Evolutionary conservation across 345 rosid genomes (phyloP).

Genomic region (Sisymbrium irio): DNA sequence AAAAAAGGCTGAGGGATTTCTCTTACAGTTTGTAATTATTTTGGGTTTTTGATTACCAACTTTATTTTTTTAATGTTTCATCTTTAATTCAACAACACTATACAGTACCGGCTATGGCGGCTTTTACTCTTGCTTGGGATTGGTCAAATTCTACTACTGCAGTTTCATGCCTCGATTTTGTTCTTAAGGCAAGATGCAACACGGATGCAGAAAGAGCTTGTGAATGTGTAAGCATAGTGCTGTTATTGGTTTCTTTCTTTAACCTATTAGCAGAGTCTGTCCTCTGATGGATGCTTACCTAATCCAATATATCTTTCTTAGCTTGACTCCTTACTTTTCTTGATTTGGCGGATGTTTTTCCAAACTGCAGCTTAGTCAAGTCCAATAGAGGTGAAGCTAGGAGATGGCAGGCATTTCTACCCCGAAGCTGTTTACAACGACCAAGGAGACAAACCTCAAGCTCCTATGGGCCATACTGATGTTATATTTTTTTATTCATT

Average conservation of each 20-base stretch:
- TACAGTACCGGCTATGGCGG: slow-evolving; percentile 43
- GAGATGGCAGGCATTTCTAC: slow-evolving; percentile 64
- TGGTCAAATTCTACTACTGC: slow-evolving; percentile 40
- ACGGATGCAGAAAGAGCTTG: slow-evolving; percentile 63
- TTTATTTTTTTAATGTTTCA: background rate
- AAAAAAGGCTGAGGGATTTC: background rate
- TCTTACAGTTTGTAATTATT: slow-evolving; percentile 23
- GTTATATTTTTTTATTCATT: no score
- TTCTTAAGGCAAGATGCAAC: slow-evolving; percentile 65
- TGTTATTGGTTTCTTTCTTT: background rate
- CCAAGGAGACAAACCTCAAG: slow-evolving; percentile 53
- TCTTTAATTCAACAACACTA: background rate
- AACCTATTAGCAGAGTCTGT: background rate
- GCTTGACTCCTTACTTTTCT: background rate
- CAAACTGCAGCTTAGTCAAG: slow-evolving; percentile 50
- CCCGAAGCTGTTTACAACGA: slow-evolving; percentile 74
- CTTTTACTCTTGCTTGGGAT: slow-evolving; percentile 31
- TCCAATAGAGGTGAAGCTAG: slow-evolving; percentile 51
- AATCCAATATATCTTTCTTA: background rate
- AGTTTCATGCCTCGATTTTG: slow-evolving; percentile 49
- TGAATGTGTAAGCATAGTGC: slow-evolving; percentile 54
- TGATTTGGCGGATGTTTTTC: slow-evolving; percentile 20
- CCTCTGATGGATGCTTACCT: background rate
- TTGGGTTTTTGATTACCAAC: background rate
- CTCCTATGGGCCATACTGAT: no score